Base-by-base conservation (phyloP, 805 yeast species). In the Candida endomychidarum region DNA sequence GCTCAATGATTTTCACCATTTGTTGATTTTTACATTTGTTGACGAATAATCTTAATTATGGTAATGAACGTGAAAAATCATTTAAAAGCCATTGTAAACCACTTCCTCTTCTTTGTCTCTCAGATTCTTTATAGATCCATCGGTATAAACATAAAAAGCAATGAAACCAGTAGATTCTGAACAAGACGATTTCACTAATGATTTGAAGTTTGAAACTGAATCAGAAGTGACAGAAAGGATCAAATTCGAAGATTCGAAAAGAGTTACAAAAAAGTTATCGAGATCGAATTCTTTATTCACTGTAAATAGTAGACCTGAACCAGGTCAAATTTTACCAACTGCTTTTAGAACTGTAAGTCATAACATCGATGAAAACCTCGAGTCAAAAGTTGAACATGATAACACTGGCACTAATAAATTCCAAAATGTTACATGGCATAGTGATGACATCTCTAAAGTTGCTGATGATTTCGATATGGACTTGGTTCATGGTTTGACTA, bases 321-420 rank as follows among this genome's bases (percentile, higher is more conserved):
- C 43, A 23, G 43, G 24, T 7, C 45, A 52, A 16, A 61, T 54
- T 2, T 51, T 67, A 32, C 74, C 73, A 6, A 58, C 65, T 5
- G 49, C 61, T 35, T 68, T 61, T 54, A 64, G 56, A 36, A 61
- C 73, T 0, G 53, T 67, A 8, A 64, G 70, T 20, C 66, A 65
- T 47, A 58, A 51, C 16, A 59, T 66, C 23, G 70, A 63, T 23
- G 57, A 51, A 20, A 17, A 11, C n/a, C n/a, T n/a, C n/a, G n/a
- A 16, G 8, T 34, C 44, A 46, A 15, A 31, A 7, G 28, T 16
- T 2, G 39, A 36, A 6, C 44, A 44, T 10, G 40, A 27, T 5
- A 14, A 16, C 18, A 5, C 41, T 23, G 42, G 48, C 19, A 50
- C 50, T 36, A 30, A 47, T 27, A 43, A 50, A 18, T 62, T 68